These are phyloP conservation scores for Passiflora organensis DNA, from an alignment of 345 rosid species.

Conservation along the genomic window DNA sequence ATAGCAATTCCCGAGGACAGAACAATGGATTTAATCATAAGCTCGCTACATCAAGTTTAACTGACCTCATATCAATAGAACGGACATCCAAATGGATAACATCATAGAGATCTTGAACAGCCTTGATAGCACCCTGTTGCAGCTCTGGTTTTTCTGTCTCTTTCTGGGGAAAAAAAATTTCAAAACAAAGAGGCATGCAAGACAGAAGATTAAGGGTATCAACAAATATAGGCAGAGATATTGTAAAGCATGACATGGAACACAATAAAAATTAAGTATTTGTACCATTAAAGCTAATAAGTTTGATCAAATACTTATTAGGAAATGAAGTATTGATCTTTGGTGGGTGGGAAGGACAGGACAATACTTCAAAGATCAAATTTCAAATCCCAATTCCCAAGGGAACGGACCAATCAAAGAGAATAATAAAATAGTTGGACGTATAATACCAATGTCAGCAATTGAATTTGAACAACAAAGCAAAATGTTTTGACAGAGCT, in stretches of 20 bases:
- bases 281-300: too few relatives aligned
- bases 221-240: neutral
- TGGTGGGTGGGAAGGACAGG: too few relatives aligned
- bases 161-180: constrained; percentile 45
- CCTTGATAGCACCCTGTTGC: constrained; percentile 75
- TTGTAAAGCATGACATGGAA: neutral
- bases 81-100: constrained; percentile 81
- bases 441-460: neutral
- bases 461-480: too few relatives aligned
- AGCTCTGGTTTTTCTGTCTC: constrained; percentile 58
- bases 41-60: constrained; percentile 10
- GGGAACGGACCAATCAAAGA: neutral
- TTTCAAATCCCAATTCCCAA: too few relatives aligned
- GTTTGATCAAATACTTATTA: too few relatives aligned
- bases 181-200: neutral
- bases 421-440: neutral
- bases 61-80: constrained; percentile 66
- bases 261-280: too few relatives aligned
- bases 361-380: too few relatives aligned
- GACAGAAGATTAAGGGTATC: too few relatives aligned
- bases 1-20: constrained; percentile 1
- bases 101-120: constrained; percentile 96
- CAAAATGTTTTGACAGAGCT: too few relatives aligned
- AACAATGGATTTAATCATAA: constrained; percentile 7
- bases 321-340: too few relatives aligned